phyloP scores from a whole-genome alignment of 805 yeast species.

The Spathaspora passalidarum region DNA sequence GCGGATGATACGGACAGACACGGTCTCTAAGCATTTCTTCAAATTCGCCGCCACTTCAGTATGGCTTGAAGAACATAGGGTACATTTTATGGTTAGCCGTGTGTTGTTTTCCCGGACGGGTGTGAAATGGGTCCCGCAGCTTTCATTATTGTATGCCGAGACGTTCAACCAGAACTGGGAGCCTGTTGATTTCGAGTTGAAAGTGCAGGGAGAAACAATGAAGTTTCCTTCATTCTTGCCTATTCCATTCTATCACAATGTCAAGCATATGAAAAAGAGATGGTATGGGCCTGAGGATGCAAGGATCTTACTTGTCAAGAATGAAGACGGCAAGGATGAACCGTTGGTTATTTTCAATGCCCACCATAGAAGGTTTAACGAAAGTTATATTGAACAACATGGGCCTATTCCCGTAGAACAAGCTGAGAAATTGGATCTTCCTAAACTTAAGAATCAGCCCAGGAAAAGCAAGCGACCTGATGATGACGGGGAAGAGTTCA shows the following conservation, averaged over 20 bases:
- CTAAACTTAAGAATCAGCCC: neutral
- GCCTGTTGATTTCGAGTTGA: slow-evolving; percentile 19
- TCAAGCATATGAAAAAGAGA: slow-evolving; percentile 8
- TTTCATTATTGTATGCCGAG: slow-evolving; percentile 22
- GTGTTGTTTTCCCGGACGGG: slow-evolving; percentile 22
- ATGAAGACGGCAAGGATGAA: slow-evolving; percentile 21
- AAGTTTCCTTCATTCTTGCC: slow-evolving; percentile 9
- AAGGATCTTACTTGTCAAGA: slow-evolving; percentile 18
- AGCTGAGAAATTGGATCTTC: neutral
- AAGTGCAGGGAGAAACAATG: slow-evolving; percentile 11
- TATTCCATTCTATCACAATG: slow-evolving; percentile 12
- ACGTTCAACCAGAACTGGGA: slow-evolving; percentile 21
- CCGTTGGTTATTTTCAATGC: slow-evolving; percentile 24
- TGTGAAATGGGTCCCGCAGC: slow-evolving; percentile 20
- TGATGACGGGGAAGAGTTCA: neutral
- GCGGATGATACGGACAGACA: slow-evolving; percentile 6
- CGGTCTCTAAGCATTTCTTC: slow-evolving; percentile 20
- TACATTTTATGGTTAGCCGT: slow-evolving; percentile 30
- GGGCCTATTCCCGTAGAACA: no score
- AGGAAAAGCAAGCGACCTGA: no score
- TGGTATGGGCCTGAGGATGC: slow-evolving; percentile 26
- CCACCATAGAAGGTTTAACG: slow-evolving; percentile 11
- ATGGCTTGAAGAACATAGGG: slow-evolving; percentile 28
- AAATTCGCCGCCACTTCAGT: slow-evolving; percentile 32
- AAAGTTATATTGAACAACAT: no score